Evolutionary conservation across 352 stramenopile genomes (phyloP), one percentile per base, ranked within the genome.

Genomic region (Phytophthora hibernalis): DNA sequence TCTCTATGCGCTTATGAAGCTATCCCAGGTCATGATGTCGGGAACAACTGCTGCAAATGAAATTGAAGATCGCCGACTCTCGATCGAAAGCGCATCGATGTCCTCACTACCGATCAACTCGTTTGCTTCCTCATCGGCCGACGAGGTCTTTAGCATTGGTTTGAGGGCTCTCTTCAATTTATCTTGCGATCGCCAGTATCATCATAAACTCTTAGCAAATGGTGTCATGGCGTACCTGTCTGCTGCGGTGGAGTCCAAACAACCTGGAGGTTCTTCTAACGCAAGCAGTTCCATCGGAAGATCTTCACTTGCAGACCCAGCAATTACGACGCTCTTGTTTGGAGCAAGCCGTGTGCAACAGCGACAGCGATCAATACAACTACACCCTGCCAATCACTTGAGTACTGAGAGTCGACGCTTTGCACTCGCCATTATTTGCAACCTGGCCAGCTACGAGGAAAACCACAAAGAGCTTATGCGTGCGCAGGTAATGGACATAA

Each of bases 391-490:
- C n/a, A 44, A 47, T 2, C 50, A 64, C 9, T 47, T 91, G 9
- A 80, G 62, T 12, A 40, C 52, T 10, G 76, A 91, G 16, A 91
- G 76, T 42, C 75, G 81, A 16, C 70, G 83, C 0, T 85, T 75
- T 31, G 85, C 82, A 1, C 78, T 93, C 38, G 83, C 76, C 21
- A 90, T 93, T 40, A 78, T 93, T 26, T 93, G 84, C 57, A 95
- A 95, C 49, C 61, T 95, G 44, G 80, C 83, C 3, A 87, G 79
- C 37, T 89, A 85, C 59, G 83, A 92, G 16, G 73, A 79, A 49
- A 95, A 95, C 68, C 87, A 93, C 71, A 79, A 90, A 48, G 85
- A 95, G 43, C 82, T 95, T 38, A 93, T 95, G 67, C 77, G 87
- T 31, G 72, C 82, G 0, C 85, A 93, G 54, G 83, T 93, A 24